A percentile compares a stretch with the other conserved stretches of the same genome.
These are phyloP conservation scores for Chernovozyma sophiae-reginae DNA, from an alignment of 1,139 yeast species.

Conservation along the genomic window DNA sequence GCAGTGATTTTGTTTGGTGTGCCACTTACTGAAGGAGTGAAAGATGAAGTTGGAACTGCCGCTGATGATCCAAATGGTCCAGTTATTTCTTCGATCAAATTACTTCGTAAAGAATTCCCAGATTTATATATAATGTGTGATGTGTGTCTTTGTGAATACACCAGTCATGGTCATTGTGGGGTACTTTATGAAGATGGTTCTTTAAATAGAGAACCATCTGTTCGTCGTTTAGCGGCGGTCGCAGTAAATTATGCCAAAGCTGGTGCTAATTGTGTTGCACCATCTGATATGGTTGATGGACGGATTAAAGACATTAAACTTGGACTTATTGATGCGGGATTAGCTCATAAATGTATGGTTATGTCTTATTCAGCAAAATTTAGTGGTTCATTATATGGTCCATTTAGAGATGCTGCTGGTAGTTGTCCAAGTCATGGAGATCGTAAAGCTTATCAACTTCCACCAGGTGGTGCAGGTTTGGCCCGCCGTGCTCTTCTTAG, in stretches of 20 bases:
- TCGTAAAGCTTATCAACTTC: conserved; percentile 88
- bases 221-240: conserved; percentile 84
- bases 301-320: conserved; percentile 82
- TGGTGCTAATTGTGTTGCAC: conserved; percentile 95
- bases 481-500: conserved; percentile 88
- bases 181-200: conserved; percentile 81
- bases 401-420: conserved; percentile 97
- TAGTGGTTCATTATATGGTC: conserved; percentile 89
- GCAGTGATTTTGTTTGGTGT: conserved; percentile 93
- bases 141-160: conserved; percentile 95
- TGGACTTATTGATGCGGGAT: conserved; percentile 76
- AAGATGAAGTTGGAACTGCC: conserved; percentile 78
- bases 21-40: conserved; percentile 66
- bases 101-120: conserved; percentile 64
- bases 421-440: conserved; percentile 89
- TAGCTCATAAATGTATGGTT: conserved; percentile 84
- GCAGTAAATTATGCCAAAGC: conserved; percentile 95
- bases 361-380: conserved; percentile 96
- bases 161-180: conserved; percentile 97
- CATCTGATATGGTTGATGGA: conserved; percentile 98
- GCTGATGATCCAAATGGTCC: conserved; percentile 98
- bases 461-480: conserved; percentile 87
- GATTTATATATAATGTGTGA: conserved; percentile 86
- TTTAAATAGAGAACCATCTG: conserved; percentile 70
- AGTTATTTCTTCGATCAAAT: conserved; percentile 73